These are phyloP conservation scores for Aspergillus sclerotiicarbonarius DNA, from an alignment of 495 filamentous ascomycete species.

Conservation along the genomic window DNA sequence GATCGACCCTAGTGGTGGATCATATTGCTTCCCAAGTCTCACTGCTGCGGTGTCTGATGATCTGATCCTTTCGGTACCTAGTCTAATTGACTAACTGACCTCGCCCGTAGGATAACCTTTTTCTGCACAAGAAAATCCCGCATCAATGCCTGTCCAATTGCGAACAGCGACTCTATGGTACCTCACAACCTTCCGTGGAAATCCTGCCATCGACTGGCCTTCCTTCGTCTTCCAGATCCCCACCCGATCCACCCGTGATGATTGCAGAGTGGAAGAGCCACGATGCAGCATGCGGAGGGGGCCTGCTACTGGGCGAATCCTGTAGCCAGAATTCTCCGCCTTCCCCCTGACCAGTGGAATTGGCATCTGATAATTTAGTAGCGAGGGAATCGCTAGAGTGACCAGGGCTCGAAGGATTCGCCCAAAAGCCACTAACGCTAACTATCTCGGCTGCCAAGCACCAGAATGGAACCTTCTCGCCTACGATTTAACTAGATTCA, in stretches of 20 bases:
- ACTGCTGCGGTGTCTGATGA: constrained; percentile 1
- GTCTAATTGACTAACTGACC: constrained; percentile 1
- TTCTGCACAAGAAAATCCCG: constrained; percentile 7
- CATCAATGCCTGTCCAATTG: constrained; percentile 2
- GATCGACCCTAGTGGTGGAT: constrained; percentile 24
- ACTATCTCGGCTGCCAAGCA: constrained; percentile 13
- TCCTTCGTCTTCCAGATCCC: neutral
- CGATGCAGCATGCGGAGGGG: neutral
- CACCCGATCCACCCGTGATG: constrained; percentile 5
- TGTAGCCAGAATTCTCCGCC: constrained; percentile 8
- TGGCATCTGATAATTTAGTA: constrained; percentile 7
- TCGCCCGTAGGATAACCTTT: constrained; percentile 1
- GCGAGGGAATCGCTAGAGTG: constrained; percentile 1
- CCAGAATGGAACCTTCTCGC: constrained; percentile 1
- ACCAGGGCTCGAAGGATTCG: constrained; percentile 13
- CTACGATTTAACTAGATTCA: constrained; percentile 6
- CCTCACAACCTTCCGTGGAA: neutral
- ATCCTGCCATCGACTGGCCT: neutral
- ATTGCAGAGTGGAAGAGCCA: constrained; percentile 8
- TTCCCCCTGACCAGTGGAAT: constrained; percentile 9
- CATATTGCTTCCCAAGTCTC: constrained; percentile 6
- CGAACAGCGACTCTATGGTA: neutral
- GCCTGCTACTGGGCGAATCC: constrained; percentile 8
- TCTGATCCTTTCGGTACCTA: constrained; percentile 1
- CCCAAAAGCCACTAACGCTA: constrained; percentile 13